phyloP scores from a whole-genome alignment of 768 basidiomycete species.

The Rickenella mellea region DNA sequence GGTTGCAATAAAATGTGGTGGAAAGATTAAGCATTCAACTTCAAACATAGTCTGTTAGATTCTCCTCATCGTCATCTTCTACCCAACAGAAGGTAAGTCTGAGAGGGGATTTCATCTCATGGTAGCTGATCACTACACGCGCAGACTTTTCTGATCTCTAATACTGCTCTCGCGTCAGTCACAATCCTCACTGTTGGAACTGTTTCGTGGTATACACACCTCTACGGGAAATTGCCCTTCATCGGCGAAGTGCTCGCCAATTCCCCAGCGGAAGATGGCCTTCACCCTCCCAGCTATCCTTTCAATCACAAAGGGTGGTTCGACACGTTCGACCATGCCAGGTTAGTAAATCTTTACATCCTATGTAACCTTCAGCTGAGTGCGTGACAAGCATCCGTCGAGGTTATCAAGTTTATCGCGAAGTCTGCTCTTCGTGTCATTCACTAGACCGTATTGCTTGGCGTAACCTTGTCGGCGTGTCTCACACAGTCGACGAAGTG shows the following conservation, averaged over 20 bases:
- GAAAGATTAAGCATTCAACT: slow-evolving; percentile 14
- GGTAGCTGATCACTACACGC: no score
- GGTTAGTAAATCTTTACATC: slow-evolving; percentile 41
- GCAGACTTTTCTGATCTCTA: slow-evolving; percentile 61
- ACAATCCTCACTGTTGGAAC: slow-evolving; percentile 77
- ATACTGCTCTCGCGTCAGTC: slow-evolving; percentile 64
- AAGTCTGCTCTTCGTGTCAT: slow-evolving; percentile 98
- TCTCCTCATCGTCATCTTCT: slow-evolving; percentile 54
- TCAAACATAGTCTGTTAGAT: slow-evolving; percentile 31
- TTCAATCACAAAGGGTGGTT: slow-evolving; percentile 87
- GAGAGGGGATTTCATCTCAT: no score
- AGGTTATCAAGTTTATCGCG: slow-evolving; percentile 95
- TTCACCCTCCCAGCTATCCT: slow-evolving; percentile 80
- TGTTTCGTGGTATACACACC: slow-evolving; percentile 92
- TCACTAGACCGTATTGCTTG: slow-evolving; percentile 99
- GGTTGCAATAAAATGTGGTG: slow-evolving; percentile 15
- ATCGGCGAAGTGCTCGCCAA: slow-evolving; percentile 88
- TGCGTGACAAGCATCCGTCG: slow-evolving; percentile 67
- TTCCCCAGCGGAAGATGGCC: slow-evolving; percentile 86
- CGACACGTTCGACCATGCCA: slow-evolving; percentile 93
- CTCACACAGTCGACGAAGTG: slow-evolving; percentile 86
- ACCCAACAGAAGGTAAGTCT: no score
- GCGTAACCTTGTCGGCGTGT: slow-evolving; percentile 98
- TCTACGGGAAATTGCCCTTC: slow-evolving; percentile 87
- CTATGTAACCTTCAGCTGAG: slow-evolving; percentile 7